A percentile compares a stretch with the other conserved stretches of the same genome.
These are phyloP conservation scores for Backusella macrospora DNA, from an alignment of 192 early-diverging fungal species.

Conservation along the genomic window DNA sequence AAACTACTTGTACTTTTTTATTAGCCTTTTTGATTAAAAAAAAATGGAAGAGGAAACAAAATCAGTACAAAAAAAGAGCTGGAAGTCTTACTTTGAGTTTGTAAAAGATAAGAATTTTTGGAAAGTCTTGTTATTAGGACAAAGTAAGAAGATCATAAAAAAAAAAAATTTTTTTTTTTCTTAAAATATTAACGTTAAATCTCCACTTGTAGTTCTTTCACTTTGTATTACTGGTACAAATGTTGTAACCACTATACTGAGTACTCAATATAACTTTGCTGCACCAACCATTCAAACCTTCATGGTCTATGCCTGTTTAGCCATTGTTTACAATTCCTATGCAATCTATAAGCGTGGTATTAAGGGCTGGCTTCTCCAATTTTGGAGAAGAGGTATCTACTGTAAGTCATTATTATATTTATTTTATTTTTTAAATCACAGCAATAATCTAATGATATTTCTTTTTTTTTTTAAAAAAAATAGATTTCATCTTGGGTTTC, in stretches of 20 bases:
- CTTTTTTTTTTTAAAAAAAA: neutral
- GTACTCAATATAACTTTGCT: slow-evolving; percentile 49
- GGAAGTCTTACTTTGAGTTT: slow-evolving; percentile 29
- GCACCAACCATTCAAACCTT: slow-evolving; percentile 75
- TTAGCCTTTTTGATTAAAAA: neutral
- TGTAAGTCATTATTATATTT: slow-evolving; percentile 39
- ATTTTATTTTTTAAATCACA: too few relatives aligned
- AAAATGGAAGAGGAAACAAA: neutral
- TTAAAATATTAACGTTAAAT: neutral
- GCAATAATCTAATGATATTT: neutral
- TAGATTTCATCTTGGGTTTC: slow-evolving; percentile 61
- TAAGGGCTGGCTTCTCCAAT: slow-evolving; percentile 46
- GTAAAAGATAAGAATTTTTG: slow-evolving; percentile 35
- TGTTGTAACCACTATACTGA: slow-evolving; percentile 63
- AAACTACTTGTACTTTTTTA: neutral
- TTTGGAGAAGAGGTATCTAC: slow-evolving; percentile 44
- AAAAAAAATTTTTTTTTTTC: neutral
- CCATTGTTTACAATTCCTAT: slow-evolving; percentile 54
- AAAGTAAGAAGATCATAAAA: slow-evolving; percentile 28
- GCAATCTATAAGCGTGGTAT: slow-evolving; percentile 55
- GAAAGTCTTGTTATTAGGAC: slow-evolving; percentile 37
- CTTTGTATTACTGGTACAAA: slow-evolving; percentile 78
- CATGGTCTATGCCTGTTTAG: slow-evolving; percentile 69
- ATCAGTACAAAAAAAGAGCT: slow-evolving; percentile 14
- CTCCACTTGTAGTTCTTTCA: slow-evolving; percentile 51